A percentile compares a stretch with the other conserved stretches of the same genome.
Evolutionary conservation across 768 basidiomycete species (phyloP).

Genomic region (Macrocybe gigantea): DNA sequence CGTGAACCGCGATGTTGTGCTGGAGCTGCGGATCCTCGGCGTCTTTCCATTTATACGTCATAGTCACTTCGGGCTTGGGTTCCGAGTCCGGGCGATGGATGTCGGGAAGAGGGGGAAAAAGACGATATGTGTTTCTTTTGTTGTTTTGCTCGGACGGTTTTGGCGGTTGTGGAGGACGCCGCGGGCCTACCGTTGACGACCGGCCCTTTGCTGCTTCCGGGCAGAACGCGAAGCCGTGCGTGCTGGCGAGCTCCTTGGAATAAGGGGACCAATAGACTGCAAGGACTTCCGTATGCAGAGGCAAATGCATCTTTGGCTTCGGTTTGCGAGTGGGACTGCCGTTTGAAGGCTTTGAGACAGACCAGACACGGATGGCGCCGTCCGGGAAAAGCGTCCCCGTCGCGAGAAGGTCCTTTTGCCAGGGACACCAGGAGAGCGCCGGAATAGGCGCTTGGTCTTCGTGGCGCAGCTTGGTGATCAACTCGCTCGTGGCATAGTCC

Average conservation of each 20-base stretch:
- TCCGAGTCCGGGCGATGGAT: slow-evolving; percentile 44
- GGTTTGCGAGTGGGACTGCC: slow-evolving; percentile 6
- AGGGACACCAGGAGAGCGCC: slow-evolving; percentile 86
- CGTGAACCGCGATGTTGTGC: slow-evolving; percentile 65
- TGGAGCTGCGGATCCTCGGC: slow-evolving; percentile 39
- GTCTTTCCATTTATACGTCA: no score
- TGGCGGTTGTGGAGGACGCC: slow-evolving; percentile 42
- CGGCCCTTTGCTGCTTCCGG: no score
- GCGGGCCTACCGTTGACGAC: no score
- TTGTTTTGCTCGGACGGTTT: not conserved
- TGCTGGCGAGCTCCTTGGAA: slow-evolving; percentile 83
- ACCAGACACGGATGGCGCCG: slow-evolving; percentile 67
- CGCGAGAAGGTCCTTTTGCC: slow-evolving; percentile 72
- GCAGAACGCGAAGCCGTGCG: slow-evolving; percentile 59
- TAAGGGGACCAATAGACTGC: slow-evolving; percentile 79
- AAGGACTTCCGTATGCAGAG: slow-evolving; percentile 69
- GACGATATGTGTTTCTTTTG: not conserved
- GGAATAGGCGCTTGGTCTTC: slow-evolving; percentile 17
- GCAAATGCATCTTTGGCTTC: slow-evolving; percentile 50
- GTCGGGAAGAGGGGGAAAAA: slow-evolving; percentile 19
- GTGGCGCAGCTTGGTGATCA: not conserved
- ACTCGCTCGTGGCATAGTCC: slow-evolving; percentile 49
- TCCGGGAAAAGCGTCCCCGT: slow-evolving; percentile 76
- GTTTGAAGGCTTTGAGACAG: slow-evolving; percentile 33
- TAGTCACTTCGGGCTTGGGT: not conserved